phyloP scores from a whole-genome alignment of 331 rosid species.

The Rhamnella rubrinervis region DNA sequence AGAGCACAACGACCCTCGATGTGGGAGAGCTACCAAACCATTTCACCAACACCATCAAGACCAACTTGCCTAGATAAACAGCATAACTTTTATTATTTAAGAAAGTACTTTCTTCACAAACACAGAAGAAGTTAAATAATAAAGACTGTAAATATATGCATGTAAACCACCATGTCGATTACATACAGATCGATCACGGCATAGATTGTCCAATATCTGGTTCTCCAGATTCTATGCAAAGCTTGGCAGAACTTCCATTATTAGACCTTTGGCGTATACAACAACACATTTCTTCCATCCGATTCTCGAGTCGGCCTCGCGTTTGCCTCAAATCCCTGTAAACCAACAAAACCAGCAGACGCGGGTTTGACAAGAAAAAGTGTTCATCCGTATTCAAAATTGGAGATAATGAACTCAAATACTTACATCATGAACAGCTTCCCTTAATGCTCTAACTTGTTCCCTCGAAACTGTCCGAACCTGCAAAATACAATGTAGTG shows the following conservation, averaged over 20 bases:
- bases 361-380: not conserved
- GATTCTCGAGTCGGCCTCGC: conserved; percentile 64
- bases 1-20: too few species aligned
- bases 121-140: too few species aligned
- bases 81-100: too few species aligned
- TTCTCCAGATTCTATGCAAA: not conserved
- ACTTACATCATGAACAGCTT: conserved; percentile 63
- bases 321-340: conserved; percentile 56
- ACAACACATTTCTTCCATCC: conserved; percentile 46
- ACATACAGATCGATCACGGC: too few species aligned
- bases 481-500: conserved; percentile 26
- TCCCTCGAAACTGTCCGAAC: conserved; percentile 66
- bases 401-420: not conserved
- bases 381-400: not conserved
- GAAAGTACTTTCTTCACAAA: too few species aligned
- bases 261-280: conserved; percentile 28
- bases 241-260: conserved; percentile 14
- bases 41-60: too few species aligned
- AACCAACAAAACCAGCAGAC: not conserved
- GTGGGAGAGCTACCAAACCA: too few species aligned
- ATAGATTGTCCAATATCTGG: too few species aligned
- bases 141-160: too few species aligned
- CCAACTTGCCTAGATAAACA: too few species aligned
- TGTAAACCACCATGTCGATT: too few species aligned
- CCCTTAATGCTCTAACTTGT: conserved; percentile 50